Evolutionary conservation across 1,284 basidiomycete species (phyloP).

Genomic region (Moniliella sp.): DNA sequence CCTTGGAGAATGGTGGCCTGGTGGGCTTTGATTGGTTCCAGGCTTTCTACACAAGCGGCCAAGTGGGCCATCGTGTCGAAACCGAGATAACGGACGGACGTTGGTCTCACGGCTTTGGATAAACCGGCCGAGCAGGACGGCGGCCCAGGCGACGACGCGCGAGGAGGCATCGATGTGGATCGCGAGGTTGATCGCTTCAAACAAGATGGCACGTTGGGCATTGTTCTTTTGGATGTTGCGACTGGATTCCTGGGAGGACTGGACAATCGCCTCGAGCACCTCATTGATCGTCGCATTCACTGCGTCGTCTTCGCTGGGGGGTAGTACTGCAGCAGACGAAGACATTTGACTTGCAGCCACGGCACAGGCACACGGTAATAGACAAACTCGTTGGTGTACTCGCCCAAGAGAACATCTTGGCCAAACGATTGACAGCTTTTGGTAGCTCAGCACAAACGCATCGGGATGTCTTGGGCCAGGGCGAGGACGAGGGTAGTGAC

Average conservation of each 20-base stretch:
- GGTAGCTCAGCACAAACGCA: slow-evolving; percentile 70
- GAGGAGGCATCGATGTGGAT: slow-evolving; percentile 89
- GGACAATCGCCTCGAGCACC: slow-evolving; percentile 72
- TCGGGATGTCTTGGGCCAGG: slow-evolving; percentile 81
- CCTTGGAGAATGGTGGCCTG: slow-evolving; percentile 84
- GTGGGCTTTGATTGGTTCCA: slow-evolving; percentile 80
- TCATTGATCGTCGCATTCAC: slow-evolving; percentile 56
- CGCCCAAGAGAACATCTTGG: slow-evolving; percentile 76
- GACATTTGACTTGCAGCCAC: slow-evolving; percentile 88
- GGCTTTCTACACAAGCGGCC: slow-evolving; percentile 59
- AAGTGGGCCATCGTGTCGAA: slow-evolving; percentile 95
- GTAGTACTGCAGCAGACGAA: slow-evolving; percentile 83
- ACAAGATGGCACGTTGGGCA: slow-evolving; percentile 88
- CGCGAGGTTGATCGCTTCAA: slow-evolving; percentile 87
- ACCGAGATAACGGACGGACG: slow-evolving; percentile 84
- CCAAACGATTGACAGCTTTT: slow-evolving; percentile 74
- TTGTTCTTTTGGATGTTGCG: slow-evolving; percentile 96
- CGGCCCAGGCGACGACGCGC: slow-evolving; percentile 66
- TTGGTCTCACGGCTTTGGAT: slow-evolving; percentile 96
- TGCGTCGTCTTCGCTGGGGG: slow-evolving; percentile 51
- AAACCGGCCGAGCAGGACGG: slow-evolving; percentile 73
- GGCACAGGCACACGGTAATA: slow-evolving; percentile 95
- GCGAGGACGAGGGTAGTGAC: slow-evolving; percentile 84
- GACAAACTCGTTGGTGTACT: slow-evolving; percentile 66
- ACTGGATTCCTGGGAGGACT: slow-evolving; percentile 74